Evolutionary conservation across 2,329 filamentous ascomycete species (phyloP), one percentile per base, ranked within the genome.

Genomic region (Teratosphaeria epicoccoides): DNA sequence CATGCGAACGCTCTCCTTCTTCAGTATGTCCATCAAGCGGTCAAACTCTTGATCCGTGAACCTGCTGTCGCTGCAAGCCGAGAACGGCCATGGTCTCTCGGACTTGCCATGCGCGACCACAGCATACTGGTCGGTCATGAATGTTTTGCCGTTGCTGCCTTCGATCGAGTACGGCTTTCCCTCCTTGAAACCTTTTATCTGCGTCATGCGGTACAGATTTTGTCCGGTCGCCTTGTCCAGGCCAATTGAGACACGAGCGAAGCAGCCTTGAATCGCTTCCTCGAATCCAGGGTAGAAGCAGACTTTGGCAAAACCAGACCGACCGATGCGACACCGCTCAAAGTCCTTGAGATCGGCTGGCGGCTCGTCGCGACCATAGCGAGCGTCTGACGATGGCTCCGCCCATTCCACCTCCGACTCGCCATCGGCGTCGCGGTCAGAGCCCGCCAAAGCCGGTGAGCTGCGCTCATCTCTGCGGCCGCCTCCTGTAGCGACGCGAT

Each of bases 221-320:
- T 83, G 75, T 3, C 85, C 84, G 3, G 80, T 87, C 45, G 64
- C 61, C 10, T 80, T 79, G 64, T 94, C 85, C 11, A 84, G 78
- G 0, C 90, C 91, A 52, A 96, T 81, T 56, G 84, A 87, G 58
- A 97, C 82, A 49, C 93, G 87, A 33, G 85, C 84, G 66, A 86
- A 98, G 68, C 89, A 94, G 49, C 88, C 88, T 14, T 76, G 81
- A 62, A 96, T 86, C 25, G 85, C 79, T 7, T 85, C 74, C 51
- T 95, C 87, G 59, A 98, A 96, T 3, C 84, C 84, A 10, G 93
- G 93, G 60, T 90, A 91, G 73, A 95, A 95, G 76, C 89, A 96
- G 51, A 95, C 85, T 63, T 91, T 83, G 6, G 86, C 85, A 67
- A 98, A 95, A 63, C 89, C 87, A 59, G 81, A 85, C 56, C 93